Base-by-base conservation (phyloP, 2,329 filamentous ascomycete species). In the Xylariaceae sp. region DNA sequence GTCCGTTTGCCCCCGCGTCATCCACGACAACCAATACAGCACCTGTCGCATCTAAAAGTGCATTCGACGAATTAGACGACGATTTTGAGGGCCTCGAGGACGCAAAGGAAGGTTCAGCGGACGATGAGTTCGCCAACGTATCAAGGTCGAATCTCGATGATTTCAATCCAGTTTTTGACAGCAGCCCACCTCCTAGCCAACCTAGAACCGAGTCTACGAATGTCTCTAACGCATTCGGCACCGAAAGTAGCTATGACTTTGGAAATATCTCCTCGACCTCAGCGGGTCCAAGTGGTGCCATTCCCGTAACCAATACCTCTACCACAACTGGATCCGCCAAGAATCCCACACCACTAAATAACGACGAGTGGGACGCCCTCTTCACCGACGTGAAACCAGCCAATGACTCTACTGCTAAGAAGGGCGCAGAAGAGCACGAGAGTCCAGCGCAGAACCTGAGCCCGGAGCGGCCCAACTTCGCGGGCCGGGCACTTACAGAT, bases 321-420 rank as follows among this genome's bases (percentile, higher is more conserved):
- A 62, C 73, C n/a, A 53, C 73, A 37, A 63, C 76, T 52, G 71
- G 78, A 51, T 70, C 73, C 41, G 71, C 76, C 56, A 70, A 76
- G 58, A 70, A 73, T 21, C 71, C 74, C 45, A 74, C 78, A 58
- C 71, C 74, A 24, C 66, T 76, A 0, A 82, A 84, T 12, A 76
- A 78, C 29, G 90, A 96, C 66, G 94, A 98, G 73, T 98, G 95
- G 95, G 94, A 98, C 69, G 90, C 92, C 34, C 91, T 98, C 53
- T 98, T 98, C 76, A 89, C 91, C 1, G 88, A 88, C 23, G 79
- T 96, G 6, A 90, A 94, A 66, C 83, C 82, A 2, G 75, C 82
- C 6, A 66, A 72, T 49, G 63, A 73, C 55, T 54, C 67, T 47
- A 28, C 67, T 40, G 69, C 68, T 56, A 66, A 73, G 39, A 64